phyloP scores from a whole-genome alignment of 768 basidiomycete genomes.

The Lactifluus rugatus region DNA sequence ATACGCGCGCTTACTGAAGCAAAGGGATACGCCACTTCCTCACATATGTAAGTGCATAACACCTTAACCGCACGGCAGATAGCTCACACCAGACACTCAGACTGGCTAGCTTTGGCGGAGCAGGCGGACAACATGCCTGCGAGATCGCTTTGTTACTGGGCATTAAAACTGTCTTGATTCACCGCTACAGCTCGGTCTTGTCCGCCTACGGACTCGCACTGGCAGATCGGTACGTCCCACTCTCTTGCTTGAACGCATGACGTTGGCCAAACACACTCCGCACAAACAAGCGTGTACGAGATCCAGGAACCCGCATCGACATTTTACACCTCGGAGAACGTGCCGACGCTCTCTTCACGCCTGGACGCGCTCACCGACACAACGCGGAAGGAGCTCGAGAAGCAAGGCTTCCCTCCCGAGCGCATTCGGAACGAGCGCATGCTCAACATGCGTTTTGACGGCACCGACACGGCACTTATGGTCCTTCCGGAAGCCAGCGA shows the following conservation, averaged over 20 bases:
- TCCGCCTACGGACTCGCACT: constrained; percentile 92
- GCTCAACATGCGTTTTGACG: constrained; percentile 90
- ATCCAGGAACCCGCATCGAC: constrained; percentile 84
- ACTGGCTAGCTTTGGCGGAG: constrained; percentile 80
- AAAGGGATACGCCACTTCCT: constrained; percentile 70
- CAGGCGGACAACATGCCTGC: constrained; percentile 88
- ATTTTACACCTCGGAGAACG: constrained; percentile 56
- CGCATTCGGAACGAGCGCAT: constrained; percentile 70
- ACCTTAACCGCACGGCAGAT: neutral
- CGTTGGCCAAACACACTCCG: neutral
- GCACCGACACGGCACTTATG: constrained; percentile 91
- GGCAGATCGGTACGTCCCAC: constrained; percentile 51
- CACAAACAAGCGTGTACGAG: constrained; percentile 55
- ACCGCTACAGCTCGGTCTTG: constrained; percentile 85
- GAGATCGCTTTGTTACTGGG: constrained; percentile 82
- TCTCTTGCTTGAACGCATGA: neutral
- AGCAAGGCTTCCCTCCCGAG: constrained; percentile 71
- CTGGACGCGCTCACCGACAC: constrained; percentile 57
- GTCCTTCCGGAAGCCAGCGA: constrained; percentile 49
- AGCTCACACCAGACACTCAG: constrained; percentile 29
- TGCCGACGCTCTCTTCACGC: constrained; percentile 45
- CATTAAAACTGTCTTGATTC: constrained; percentile 80
- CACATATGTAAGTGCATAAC: constrained; percentile 43
- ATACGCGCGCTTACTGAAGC: constrained; percentile 89
- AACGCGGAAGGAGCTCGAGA: constrained; percentile 56